Percentiles rank a stretch among this genome's conserved stretches.
Conservation (phyloP, 1,139 yeast species). For the Groenewaldozyma auringiensis region DNA sequence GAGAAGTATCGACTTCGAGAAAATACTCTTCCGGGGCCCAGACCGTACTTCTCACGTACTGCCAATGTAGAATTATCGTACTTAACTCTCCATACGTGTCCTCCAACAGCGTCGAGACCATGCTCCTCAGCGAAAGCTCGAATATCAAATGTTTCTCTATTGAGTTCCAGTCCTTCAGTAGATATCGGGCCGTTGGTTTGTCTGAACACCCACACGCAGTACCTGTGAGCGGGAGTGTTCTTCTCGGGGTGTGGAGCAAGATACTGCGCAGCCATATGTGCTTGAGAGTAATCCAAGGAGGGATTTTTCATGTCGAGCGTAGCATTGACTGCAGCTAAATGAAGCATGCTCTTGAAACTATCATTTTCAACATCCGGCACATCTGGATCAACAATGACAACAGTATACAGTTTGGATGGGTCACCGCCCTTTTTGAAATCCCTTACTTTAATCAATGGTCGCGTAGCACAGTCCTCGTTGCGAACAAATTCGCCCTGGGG, state of each 20-base stretch:
- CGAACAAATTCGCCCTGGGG: slow-evolving; percentile 74
- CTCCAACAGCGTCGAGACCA: slow-evolving; percentile 70
- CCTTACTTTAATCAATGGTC: slow-evolving; percentile 69
- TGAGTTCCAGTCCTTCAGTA: slow-evolving; percentile 20
- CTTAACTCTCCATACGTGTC: slow-evolving; percentile 81
- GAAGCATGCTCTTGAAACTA: slow-evolving; percentile 62
- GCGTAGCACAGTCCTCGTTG: slow-evolving; percentile 59
- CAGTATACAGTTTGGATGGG: slow-evolving; percentile 50
- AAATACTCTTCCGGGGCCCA: slow-evolving; percentile 65
- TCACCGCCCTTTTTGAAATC: slow-evolving; percentile 54
- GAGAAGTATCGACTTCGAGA: slow-evolving; percentile 11
- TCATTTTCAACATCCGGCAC: slow-evolving; percentile 69
- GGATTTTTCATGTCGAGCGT: slow-evolving; percentile 53
- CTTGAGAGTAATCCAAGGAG: slow-evolving; percentile 41
- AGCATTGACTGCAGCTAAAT: slow-evolving; percentile 73
- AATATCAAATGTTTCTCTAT: slow-evolving; percentile 55
- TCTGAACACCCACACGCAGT: slow-evolving; percentile 84
- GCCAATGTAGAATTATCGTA: slow-evolving; percentile 70
- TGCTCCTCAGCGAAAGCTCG: slow-evolving; percentile 54
- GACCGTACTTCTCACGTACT: slow-evolving; percentile 64
- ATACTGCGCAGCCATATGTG: slow-evolving; percentile 53
- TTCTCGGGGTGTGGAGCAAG: slow-evolving; percentile 86
- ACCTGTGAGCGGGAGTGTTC: slow-evolving; percentile 75
- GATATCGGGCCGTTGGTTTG: slow-evolving; percentile 36
- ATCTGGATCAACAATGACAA: slow-evolving; percentile 85